Evolutionary conservation across 768 basidiomycete species (phyloP).

Genomic region (Aureoboletus auriporus): DNA sequence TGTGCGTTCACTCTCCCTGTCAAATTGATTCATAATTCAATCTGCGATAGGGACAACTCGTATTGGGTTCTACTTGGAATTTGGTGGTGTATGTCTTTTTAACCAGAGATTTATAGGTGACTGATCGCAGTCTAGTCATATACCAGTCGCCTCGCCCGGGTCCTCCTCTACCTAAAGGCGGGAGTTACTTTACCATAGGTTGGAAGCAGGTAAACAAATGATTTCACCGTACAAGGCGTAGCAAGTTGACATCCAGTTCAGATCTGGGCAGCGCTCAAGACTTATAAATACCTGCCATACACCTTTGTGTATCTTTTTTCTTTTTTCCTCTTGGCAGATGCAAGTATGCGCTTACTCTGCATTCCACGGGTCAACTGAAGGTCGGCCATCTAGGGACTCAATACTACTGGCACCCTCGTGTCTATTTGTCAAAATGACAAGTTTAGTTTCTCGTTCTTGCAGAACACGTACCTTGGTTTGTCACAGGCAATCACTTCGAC

Average conservation of each 20-base stretch:
- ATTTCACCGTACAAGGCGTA: not conserved
- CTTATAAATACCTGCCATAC: constrained; percentile 74
- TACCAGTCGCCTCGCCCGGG: constrained; percentile 85
- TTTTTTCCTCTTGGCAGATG: constrained; percentile 78
- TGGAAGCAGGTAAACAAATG: constrained; percentile 67
- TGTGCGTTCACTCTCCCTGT: constrained; percentile 42
- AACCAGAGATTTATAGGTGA: not conserved
- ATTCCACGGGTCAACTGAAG: not conserved
- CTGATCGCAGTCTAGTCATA: constrained; percentile 46
- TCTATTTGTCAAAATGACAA: constrained; percentile 78
- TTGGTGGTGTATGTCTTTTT: constrained; percentile 73
- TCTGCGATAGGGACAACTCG: constrained; percentile 49
- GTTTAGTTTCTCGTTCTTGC: constrained; percentile 76
- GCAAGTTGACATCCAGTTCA: constrained; percentile 25
- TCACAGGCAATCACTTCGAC: constrained; percentile 75
- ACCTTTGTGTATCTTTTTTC: constrained; percentile 78
- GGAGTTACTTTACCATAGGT: constrained; percentile 75
- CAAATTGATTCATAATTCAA: not conserved
- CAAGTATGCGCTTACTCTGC: constrained; percentile 27
- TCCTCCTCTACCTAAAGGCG: constrained; percentile 70
- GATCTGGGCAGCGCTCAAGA: constrained; percentile 74
- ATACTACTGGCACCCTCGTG: constrained; percentile 74
- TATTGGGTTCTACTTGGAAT: constrained; percentile 80
- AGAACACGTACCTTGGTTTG: constrained; percentile 76
- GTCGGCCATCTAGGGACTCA: constrained; percentile 52